Percentiles rank a stretch among this genome's conserved stretches.
Conservation (phyloP, 768 basidiomycete species). For the Pleurotus platypus region DNA sequence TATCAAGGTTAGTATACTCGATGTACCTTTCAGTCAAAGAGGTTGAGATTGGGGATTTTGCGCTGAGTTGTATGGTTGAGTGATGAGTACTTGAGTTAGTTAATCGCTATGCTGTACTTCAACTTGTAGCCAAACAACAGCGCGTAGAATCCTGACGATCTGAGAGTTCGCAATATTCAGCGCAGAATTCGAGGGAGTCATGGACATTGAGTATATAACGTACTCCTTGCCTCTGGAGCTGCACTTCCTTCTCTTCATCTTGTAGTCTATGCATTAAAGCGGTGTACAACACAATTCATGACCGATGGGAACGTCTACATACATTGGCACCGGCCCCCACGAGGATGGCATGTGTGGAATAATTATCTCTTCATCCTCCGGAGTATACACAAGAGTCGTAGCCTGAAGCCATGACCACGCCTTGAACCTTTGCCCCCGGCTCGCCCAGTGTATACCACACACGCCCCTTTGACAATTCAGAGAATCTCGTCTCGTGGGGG, state of each 20-base stretch:
- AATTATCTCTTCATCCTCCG: neutral
- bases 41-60: too few relatives aligned
- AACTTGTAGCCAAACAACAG: neutral
- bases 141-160: neutral
- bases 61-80: too few relatives aligned
- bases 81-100: too few relatives aligned
- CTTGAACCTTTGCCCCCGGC: neutral
- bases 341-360: neutral
- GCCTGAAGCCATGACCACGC: neutral
- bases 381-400: neutral
- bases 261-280: neutral
- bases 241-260: constrained; percentile 1
- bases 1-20: too few relatives aligned
- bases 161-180: neutral
- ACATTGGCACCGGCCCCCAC: neutral
- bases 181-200: neutral
- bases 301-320: neutral
- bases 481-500: neutral
- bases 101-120: neutral
- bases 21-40: too few relatives aligned
- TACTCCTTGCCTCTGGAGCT: neutral
- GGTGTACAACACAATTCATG: neutral
- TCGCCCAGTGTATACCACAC: neutral
- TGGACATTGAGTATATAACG: neutral
- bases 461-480: neutral